Base-by-base conservation (phyloP, 1,284 basidiomycete species). In the Malassezia pachydermatis region DNA sequence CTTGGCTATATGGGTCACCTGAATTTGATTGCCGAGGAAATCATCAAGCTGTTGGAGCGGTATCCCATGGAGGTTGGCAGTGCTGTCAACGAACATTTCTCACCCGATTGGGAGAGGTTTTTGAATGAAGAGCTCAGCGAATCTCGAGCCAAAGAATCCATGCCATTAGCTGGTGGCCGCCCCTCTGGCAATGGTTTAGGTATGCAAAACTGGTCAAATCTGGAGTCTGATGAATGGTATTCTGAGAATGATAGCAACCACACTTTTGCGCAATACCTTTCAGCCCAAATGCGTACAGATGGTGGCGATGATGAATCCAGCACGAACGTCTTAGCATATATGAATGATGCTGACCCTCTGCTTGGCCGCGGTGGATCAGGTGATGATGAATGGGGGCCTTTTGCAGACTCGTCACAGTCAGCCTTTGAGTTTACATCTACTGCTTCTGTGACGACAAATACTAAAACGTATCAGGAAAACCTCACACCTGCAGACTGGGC, bases 1-100 rank as follows among this genome's bases (percentile, higher is more conserved):
- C 53, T 71, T 4, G 89, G 90, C 1, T 94, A 88, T 74, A 98
- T 98, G 92, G 92, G 92, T 0, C 90, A 98, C 70, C 79, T 98
- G 35, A 86, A 85, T 10, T 80, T 96, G 54, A 89, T 99, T 57
- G 82, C 87, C 0, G 88, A 90, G 70, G 88, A 90, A 63, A 83
- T 89, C 11, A 81, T 89, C 64, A 80, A 80, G 51, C 81, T 86
- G 5, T 77, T 92, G 32, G 83, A 88, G 38, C 81, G 85, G 38
- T 90, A 88, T 73, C 88, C 89, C 6, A 35, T 55, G 17, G 58
- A 62, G 34, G 51, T 70, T n/a, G 58, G 55, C 9, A 38, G 51
- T 17, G 45, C 51, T 2, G 51, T 67, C 1, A 42, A 56, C 5
- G 24, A 23, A 3, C 56, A 51, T 17, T 60, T 68, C 5, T 51